Conservation (phyloP, 306 rosid genomes). For the Malus domestica region ASM211411v1 NC_041802.1:26023001-26023500, state of each 20-base stretch:
- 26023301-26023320: conserved; percentile 68
- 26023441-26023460: neutral
- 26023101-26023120: conserved; percentile 99
- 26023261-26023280: conserved; percentile 93
- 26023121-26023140: conserved; percentile 95
- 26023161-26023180: conserved; percentile 76
- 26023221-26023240: conserved; percentile 83
- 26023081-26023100: conserved; percentile 90
- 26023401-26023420: conserved; percentile 40
- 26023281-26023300: conserved; percentile 62
- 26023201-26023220: conserved; percentile 88
- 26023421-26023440: neutral
- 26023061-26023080: conserved; percentile 87
- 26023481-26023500: neutral
- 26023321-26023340: conserved; percentile 67
- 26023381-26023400: conserved; percentile 27
- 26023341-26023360: conserved; percentile 44
- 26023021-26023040: conserved; percentile 84
- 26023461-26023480: neutral
- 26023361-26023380: conserved; percentile 30
- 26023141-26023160: conserved; percentile 97
- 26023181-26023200: conserved; percentile 83
- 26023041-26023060: conserved; percentile 90
- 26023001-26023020: conserved; percentile 98
- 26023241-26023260: conserved; percentile 83